Percentiles rank a stretch among this genome's conserved stretches.
These are phyloP conservation scores for Gyrodon lividus DNA, from an alignment of 768 basidiomycete species.

Conservation along the genomic window DNA sequence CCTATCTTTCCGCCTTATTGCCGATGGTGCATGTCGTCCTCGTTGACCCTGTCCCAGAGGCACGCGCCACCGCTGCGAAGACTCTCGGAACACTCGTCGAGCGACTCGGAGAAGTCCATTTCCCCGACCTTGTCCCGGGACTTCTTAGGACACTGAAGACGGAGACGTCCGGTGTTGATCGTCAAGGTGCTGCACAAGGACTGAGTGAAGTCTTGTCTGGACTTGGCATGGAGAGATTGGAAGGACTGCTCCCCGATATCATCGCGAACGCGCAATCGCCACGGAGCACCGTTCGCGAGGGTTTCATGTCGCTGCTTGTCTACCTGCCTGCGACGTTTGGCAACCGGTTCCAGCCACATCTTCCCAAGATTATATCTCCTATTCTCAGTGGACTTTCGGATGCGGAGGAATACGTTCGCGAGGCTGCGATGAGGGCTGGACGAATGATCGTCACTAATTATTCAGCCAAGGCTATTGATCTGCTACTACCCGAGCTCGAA, in stretches of 20 bases:
- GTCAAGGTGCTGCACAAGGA: conserved; percentile 97
- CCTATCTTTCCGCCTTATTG: conserved; percentile 85
- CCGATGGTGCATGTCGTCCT: conserved; percentile 92
- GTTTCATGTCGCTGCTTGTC: conserved; percentile 97
- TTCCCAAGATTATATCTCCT: conserved; percentile 91
- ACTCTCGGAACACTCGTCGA: conserved; percentile 96
- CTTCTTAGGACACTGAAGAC: conserved; percentile 86
- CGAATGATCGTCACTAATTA: conserved; percentile 97
- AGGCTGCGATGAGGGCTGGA: conserved; percentile 98
- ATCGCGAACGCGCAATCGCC: conserved; percentile 89
- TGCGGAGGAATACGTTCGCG: conserved; percentile 90
- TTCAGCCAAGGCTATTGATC: conserved; percentile 86
- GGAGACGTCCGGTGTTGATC: conserved; percentile 92
- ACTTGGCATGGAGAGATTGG: conserved; percentile 96
- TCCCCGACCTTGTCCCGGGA: conserved; percentile 93
- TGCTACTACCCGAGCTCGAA: conserved; percentile 92
- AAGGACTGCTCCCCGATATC: conserved; percentile 91
- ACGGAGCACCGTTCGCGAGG: conserved; percentile 89
- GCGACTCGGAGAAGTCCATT: conserved; percentile 89
- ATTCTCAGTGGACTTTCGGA: conserved; percentile 92
- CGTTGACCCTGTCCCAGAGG: conserved; percentile 96
- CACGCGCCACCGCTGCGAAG: conserved; percentile 95
- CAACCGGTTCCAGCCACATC: conserved; percentile 91
- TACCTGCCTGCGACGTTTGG: conserved; percentile 96
- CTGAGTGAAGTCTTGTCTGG: conserved; percentile 93